Evolutionary conservation across 768 basidiomycete genomes (phyloP).

Genomic region (Tephrocybe sp.): DNA sequence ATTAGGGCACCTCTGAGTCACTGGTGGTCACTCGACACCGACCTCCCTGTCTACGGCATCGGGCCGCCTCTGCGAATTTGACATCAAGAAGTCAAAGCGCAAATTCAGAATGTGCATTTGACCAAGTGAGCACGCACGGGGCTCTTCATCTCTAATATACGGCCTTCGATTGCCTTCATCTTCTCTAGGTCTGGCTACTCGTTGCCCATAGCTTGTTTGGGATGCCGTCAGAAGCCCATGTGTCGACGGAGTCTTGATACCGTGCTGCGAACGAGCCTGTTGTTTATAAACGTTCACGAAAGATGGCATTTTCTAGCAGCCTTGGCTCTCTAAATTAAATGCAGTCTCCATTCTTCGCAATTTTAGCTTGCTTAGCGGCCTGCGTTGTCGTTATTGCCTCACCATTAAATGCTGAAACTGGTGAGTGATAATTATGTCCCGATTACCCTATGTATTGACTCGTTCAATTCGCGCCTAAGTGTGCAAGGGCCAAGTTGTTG

Average conservation of each 20-base stretch:
- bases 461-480: slow-evolving; percentile 8
- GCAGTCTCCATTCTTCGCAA: background rate
- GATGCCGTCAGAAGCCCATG: background rate
- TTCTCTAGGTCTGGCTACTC: too few relatives aligned
- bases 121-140: too few relatives aligned
- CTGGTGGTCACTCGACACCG: too few relatives aligned
- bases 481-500: slow-evolving; percentile 22
- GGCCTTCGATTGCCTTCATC: too few relatives aligned
- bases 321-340: background rate
- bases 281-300: background rate
- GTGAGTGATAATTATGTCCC: background rate
- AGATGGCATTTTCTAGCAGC: background rate
- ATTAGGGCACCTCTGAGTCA: too few relatives aligned
- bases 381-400: slow-evolving; percentile 1
- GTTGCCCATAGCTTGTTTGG: background rate
- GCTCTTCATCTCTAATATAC: too few relatives aligned
- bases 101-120: too few relatives aligned
- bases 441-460: background rate
- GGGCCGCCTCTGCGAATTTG: too few relatives aligned
- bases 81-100: too few relatives aligned
- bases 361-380: background rate
- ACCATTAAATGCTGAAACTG: slow-evolving; percentile 1
- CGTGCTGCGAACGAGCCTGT: background rate
- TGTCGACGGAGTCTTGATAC: background rate
- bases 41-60: too few relatives aligned